Evolutionary conservation across 106 monocot genomes (phyloP), one percentile per base, ranked within the genome.

Genomic region (Cymbidium sinense): DNA sequence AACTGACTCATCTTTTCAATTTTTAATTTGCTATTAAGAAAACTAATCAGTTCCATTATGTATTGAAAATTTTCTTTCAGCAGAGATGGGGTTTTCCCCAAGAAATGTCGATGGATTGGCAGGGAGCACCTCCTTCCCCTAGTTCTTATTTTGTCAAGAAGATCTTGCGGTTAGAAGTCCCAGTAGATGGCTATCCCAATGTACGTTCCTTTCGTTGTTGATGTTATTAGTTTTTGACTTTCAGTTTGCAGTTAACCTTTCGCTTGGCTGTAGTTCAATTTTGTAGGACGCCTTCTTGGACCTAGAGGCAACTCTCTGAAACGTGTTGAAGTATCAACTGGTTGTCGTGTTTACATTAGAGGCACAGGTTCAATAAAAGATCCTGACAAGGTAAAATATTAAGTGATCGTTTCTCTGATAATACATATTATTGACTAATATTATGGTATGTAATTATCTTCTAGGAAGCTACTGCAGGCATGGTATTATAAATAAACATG

Each of bases 361-460:
- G 96, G 96, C 78, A 91, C 93, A 77, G 93, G 96, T 62, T 96
- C 96, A 21, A 96, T 96, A 78, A 96, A 94, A 81, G 96, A 96
- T 81, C 82, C 93, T 80, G 93, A 80, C 36, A 93, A 96, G 93
- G 96, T 96, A 85, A 75, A 7, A 54, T 25, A 33, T 54, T 27
- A 51, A 37, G 21, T 50, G 23, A 69, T 54, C 51, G 2, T 11
- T 52, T 8, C 34, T 21, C n/a, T 0, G 0, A 74, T 36, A 36
- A 35, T 21, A 27, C 23, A 25, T 36, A 23, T 39, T 1, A n/a
- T 70, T 19, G n/a, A n/a, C 19, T 54, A 54, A 19, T 54, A 18
- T n/a, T 54, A n/a, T n/a, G n/a, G n/a, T n/a, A n/a, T n/a, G n/a
- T n/a, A n/a, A n/a, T n/a, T n/a, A n/a, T n/a, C n/a, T n/a, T n/a